These are phyloP conservation scores for Trichophyton rubrum DNA, from an alignment of 2,329 filamentous ascomycete species.

Conservation along the genomic window DNA sequence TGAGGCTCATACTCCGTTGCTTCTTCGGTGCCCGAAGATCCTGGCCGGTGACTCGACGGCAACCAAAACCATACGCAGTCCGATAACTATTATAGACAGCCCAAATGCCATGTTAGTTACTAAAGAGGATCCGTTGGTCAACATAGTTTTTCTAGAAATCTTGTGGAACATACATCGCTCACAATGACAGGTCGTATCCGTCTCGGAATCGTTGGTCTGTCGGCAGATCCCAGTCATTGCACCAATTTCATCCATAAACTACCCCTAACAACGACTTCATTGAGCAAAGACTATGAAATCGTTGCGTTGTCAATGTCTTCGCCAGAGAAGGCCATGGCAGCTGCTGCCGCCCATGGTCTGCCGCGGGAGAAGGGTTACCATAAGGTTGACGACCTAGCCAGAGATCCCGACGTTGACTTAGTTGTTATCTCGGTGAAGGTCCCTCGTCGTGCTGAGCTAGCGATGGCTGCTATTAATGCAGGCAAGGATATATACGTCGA, in stretches of 20 bases:
- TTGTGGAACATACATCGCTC: neutral
- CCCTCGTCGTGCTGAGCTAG: neutral
- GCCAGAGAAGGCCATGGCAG: neutral
- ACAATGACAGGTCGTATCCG: neutral
- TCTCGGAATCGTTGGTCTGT: neutral
- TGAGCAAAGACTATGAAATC: neutral
- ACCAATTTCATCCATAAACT: neutral
- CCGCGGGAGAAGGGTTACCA: neutral
- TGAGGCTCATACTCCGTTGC: neutral
- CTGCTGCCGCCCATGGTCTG: neutral
- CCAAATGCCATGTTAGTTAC: neutral
- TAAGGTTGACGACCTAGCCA: neutral
- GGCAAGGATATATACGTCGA: neutral
- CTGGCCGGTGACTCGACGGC: neutral
- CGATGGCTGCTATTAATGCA: neutral
- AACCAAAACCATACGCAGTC: neutral
- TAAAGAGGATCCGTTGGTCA: neutral
- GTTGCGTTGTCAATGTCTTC: neutral
- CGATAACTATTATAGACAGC: neutral
- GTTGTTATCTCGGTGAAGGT: neutral
- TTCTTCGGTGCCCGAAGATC: neutral
- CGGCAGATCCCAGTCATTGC: neutral
- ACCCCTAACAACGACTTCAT: neutral
- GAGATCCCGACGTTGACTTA: neutral
- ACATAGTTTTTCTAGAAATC: neutral